phyloP scores from a whole-genome alignment of 768 basidiomycete genomes.

The Tricholoma terreum region DNA sequence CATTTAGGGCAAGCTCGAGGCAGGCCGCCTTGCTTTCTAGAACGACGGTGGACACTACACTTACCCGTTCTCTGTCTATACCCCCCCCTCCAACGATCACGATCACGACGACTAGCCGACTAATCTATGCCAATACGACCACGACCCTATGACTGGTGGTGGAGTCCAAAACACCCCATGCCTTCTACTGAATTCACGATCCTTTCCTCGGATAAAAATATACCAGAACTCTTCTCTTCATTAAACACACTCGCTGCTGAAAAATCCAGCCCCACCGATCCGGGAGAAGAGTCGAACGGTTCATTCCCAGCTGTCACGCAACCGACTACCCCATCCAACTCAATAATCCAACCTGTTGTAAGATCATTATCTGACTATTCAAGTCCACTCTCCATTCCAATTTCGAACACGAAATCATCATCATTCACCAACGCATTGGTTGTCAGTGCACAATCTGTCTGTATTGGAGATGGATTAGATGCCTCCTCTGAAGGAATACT shows the following conservation, averaged over 20 bases:
- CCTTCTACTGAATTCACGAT: not conserved
- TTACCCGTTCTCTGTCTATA: constrained; percentile 9
- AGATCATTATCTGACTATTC: constrained; percentile 10
- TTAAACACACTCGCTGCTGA: not conserved
- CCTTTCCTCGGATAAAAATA: not conserved
- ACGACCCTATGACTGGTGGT: constrained; percentile 12
- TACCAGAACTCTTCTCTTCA: not conserved
- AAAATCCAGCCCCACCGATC: not conserved
- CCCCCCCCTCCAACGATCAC: constrained; percentile 17
- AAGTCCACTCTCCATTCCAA: constrained; percentile 14
- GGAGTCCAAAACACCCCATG: not conserved
- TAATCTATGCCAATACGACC: constrained; percentile 11
- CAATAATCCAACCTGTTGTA: constrained; percentile 34
- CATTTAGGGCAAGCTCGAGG: not conserved
- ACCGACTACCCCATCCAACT: constrained; percentile 40
- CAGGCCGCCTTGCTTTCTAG: constrained; percentile 5
- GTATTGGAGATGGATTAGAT: constrained; percentile 66
- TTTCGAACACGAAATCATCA: constrained; percentile 8
- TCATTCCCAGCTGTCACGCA: constrained; percentile 37
- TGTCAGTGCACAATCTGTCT: constrained; percentile 38
- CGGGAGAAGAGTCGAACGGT: not conserved
- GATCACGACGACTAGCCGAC: constrained; percentile 4
- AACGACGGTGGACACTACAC: constrained; percentile 3
- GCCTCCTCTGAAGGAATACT: constrained; percentile 59
- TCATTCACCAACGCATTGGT: constrained; percentile 11